Evolutionary conservation across 306 rosid genomes (phyloP).

Genomic region (Quercus bicolor): DNA sequence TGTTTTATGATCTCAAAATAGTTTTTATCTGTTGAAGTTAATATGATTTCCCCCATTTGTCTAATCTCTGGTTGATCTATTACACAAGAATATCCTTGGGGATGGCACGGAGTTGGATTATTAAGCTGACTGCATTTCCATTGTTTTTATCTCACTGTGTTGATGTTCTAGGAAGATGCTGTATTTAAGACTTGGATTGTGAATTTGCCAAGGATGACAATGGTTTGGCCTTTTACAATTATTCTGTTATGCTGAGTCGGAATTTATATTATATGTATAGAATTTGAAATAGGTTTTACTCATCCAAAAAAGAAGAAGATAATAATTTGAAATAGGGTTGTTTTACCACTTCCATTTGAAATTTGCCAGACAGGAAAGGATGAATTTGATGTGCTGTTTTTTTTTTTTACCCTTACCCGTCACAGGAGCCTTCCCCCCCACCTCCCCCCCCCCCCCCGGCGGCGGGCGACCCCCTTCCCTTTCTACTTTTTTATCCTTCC

Average conservation of each 20-base stretch:
- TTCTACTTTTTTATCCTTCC: not conserved
- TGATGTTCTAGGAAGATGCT: not conserved
- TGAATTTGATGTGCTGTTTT: not conserved
- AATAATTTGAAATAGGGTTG: not conserved
- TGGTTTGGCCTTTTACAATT: not conserved
- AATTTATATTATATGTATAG: not conserved
- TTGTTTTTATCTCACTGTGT: not conserved
- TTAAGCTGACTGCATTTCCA: not conserved
- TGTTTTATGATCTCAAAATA: constrained; percentile 13
- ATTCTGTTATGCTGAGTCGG: not conserved
- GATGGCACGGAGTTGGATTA: not conserved
- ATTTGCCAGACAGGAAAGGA: not conserved
- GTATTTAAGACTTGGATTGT: not conserved
- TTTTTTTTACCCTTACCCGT: not conserved
- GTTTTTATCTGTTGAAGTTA: constrained; percentile 3
- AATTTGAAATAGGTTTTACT: not conserved
- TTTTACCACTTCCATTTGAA: not conserved
- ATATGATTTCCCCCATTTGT: not conserved
- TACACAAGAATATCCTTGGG: not conserved
- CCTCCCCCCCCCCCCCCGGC: no score
- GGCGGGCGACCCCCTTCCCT: no score
- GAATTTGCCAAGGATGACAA: not conserved
- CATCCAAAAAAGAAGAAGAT: no score
- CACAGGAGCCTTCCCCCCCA: no score
- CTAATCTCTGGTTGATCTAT: not conserved